Evolutionary conservation across 192 early-diverging fungal genomes (phyloP).

Genomic region (Phycomyces nitens): DNA sequence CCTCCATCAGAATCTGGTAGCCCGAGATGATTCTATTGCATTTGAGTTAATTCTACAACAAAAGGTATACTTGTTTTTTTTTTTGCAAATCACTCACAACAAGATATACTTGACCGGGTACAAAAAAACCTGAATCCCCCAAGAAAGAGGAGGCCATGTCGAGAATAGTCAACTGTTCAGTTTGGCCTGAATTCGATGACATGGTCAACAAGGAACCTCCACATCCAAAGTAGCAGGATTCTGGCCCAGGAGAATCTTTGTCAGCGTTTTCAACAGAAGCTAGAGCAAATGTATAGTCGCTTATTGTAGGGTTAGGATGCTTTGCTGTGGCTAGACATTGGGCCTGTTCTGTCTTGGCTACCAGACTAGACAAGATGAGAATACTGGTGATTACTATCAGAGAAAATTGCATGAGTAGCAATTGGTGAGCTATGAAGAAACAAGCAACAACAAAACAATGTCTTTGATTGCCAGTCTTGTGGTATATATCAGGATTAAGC

Average conservation of each 20-base stretch:
- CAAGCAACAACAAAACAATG: background rate
- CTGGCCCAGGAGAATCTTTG: background rate
- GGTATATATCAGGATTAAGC: background rate
- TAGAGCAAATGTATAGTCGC: conserved; percentile 13
- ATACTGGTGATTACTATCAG: background rate
- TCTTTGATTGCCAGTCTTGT: background rate
- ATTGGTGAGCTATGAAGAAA: background rate
- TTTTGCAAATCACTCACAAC: conserved; percentile 2
- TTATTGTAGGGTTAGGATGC: background rate
- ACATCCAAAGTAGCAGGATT: conserved; percentile 23
- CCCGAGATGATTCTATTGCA: conserved; percentile 17
- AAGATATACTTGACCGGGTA: conserved; percentile 6
- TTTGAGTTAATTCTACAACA: background rate
- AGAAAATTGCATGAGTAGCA: background rate
- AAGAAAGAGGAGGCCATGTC: conserved; percentile 6
- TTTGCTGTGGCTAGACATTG: background rate
- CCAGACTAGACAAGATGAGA: background rate
- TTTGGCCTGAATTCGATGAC: background rate
- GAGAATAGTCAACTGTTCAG: conserved; percentile 8
- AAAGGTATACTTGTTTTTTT: background rate
- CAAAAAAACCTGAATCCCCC: conserved; percentile 4
- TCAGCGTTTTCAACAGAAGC: conserved; percentile 5
- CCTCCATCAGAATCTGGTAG: conserved; percentile 11
- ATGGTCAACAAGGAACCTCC: conserved; percentile 10
- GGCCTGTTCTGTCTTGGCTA: background rate